Evolutionary conservation across 495 filamentous ascomycete species (phyloP), one percentile per base, ranked within the genome.

Genomic region (Glutinoglossum americanum): DNA sequence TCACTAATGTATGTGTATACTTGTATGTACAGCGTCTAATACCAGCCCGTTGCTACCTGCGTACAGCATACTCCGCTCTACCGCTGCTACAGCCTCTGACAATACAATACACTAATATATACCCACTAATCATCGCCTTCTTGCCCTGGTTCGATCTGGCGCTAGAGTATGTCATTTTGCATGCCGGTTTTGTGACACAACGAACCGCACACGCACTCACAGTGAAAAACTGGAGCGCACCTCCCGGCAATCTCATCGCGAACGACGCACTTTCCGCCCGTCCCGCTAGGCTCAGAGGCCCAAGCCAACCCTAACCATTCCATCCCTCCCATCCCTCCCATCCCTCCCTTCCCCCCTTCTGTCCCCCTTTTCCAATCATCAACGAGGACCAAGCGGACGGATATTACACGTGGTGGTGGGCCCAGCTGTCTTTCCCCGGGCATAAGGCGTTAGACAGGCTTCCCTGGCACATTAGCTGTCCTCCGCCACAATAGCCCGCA

Each of bases 101-200:
- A n/a, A n/a, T n/a, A n/a, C n/a, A n/a, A n/a, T n/a, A n/a, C n/a
- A n/a, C n/a, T n/a, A n/a, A n/a, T n/a, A n/a, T n/a, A n/a, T n/a
- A n/a, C n/a, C n/a, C n/a, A n/a, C n/a, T n/a, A n/a, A n/a, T n/a
- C n/a, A n/a, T n/a, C n/a, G n/a, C n/a, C n/a, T n/a, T n/a, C n/a
- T 33, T 33, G 30, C 30, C 49, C 49, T 53, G 49, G 49, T 25
- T 30, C 49, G 49, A 53, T 53, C 49, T 53, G 49, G 19, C 49
- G 49, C 49, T 53, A 53, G 49, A 53, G 49, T 53, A 53, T 53
- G 49, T 53, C 49, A 53, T 53, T 53, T 30, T 28, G 49, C 49
- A 53, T 53, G 23, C 49, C 8, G 30, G 19, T 53, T 21, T 32
- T 53, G 49, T 53, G 15, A 53, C 49, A 28, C 49, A n/a, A 53